A percentile compares a stretch with the other conserved stretches of the same genome.
phyloP scores from a whole-genome alignment of 2,329 filamentous ascomycete species.

The Pleoardoris graminearum region DNA sequence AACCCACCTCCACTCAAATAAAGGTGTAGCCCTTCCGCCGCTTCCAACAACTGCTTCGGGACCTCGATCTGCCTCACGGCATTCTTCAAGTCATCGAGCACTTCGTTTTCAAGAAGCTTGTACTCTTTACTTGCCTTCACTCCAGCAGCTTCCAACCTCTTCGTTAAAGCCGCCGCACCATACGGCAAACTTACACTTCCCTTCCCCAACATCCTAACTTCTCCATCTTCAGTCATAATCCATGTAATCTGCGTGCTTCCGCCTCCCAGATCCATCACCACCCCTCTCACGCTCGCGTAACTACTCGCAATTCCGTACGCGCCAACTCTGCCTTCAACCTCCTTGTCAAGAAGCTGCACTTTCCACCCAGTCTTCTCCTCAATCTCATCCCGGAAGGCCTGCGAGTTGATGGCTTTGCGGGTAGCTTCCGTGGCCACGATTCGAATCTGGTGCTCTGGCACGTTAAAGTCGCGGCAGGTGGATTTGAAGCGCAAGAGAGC shows the following conservation, averaged over 20 bases:
- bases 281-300: slow-evolving; percentile 68
- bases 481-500: slow-evolving; percentile 71
- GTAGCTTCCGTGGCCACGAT: slow-evolving; percentile 90
- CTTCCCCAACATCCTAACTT: slow-evolving; percentile 39
- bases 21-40: slow-evolving; percentile 56
- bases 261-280: slow-evolving; percentile 87
- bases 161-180: slow-evolving; percentile 67
- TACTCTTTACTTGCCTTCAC: slow-evolving; percentile 48
- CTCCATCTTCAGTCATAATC: slow-evolving; percentile 59
- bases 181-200: slow-evolving; percentile 70
- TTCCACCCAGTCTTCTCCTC: slow-evolving; percentile 64
- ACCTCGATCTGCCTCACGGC: slow-evolving; percentile 63
- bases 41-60: slow-evolving; percentile 56
- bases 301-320: slow-evolving; percentile 81
- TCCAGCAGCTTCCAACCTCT: slow-evolving; percentile 50
- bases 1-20: slow-evolving; percentile 92
- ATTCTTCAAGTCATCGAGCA: slow-evolving; percentile 60
- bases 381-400: slow-evolving; percentile 69
- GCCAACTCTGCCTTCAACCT: slow-evolving; percentile 80
- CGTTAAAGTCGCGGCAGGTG: slow-evolving; percentile 70
- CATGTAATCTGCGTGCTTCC: slow-evolving; percentile 72
- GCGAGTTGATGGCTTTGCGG: slow-evolving; percentile 74
- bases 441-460: slow-evolving; percentile 66
- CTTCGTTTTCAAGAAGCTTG: slow-evolving; percentile 55
- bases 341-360: slow-evolving; percentile 74